phyloP scores from a whole-genome alignment of 306 rosid genomes.

The Gynostemma pentaphyllum region DNA sequence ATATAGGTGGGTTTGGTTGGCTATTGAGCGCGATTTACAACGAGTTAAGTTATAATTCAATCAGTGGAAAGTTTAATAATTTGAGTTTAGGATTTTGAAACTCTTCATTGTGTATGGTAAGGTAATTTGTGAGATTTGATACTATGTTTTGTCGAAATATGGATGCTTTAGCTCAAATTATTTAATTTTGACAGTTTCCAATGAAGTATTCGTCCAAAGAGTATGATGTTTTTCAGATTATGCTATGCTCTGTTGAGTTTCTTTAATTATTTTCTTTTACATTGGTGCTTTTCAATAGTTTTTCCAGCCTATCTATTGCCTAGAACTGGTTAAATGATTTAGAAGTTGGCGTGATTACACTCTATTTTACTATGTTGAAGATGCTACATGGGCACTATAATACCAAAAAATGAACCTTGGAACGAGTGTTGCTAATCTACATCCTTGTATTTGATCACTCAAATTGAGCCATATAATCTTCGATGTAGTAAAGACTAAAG shows the following conservation, averaged over 20 bases:
- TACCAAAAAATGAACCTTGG: not conserved
- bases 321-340: not conserved
- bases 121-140: not conserved
- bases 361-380: not conserved
- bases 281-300: not conserved
- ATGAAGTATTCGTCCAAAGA: not conserved
- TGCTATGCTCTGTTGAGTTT: not conserved
- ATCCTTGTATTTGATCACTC: not conserved
- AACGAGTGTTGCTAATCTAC: not conserved
- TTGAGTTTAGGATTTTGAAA: not conserved
- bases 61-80: not conserved
- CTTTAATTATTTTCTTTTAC: not conserved
- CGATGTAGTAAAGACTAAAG: no score
- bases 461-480: not conserved
- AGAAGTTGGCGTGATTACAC: not conserved
- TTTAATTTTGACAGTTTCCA: slow-evolving; percentile 7
- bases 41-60: slow-evolving; percentile 8
- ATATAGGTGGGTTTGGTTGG: not conserved
- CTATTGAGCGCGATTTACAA: slow-evolving; percentile 1
- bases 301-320: not conserved
- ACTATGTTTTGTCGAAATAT: not conserved
- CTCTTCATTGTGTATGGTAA: not conserved
- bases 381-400: not conserved
- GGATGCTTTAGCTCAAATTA: not conserved
- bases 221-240: not conserved